Evolutionary conservation across 257 asterid genomes (phyloP), one percentile per base, ranked within the genome.

Genomic region (Cynanchum wilfordii): DNA sequence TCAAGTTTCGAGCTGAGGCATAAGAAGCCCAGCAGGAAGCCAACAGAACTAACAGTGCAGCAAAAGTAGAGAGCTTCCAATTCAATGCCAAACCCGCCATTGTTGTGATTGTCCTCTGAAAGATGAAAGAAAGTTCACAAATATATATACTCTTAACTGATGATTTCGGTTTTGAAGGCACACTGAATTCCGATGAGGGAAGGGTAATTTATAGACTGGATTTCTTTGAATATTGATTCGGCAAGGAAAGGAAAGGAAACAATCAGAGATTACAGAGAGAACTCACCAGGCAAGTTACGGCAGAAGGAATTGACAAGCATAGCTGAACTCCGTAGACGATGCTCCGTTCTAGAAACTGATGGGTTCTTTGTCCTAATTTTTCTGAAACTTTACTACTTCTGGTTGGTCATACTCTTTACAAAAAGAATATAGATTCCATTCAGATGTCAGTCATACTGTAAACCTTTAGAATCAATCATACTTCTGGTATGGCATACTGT

Each of bases 211-310:
- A 66, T 66, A 44, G 71, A 10, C 42, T 60, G 8, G 20, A 60
- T 25, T 25, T 36, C 51, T 22, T 2, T 9, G 25, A 3, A 25
- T 38, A 42, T 66, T 24, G 16, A 42, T 65, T 64, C n/a, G 29
- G 20, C 70, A 66, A 2, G 25, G 30, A 66, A 42, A 15, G 24
- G 19, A 66, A 42, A 16, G 22, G 19, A 66, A 42, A 16, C 12
- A n/a, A 11, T 10, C 47, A 42, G 47, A 44, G 71, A 66, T 33
- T 66, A 1, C 55, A 20, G 36, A 44, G 55, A 42, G 40, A 66
- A 27, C 71, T 55, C 71, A 55, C 12, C 56, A 66, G 71, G 38
- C 56, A 66, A 66, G 55, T 20, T 66, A 40, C 44, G 47, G 11
- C 47, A 50, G 19, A 40, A 10, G 70, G 42, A 40, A 66, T 42